Conservation (phyloP, 805 yeast species). For the Yamadazyma sp. region DNA sequence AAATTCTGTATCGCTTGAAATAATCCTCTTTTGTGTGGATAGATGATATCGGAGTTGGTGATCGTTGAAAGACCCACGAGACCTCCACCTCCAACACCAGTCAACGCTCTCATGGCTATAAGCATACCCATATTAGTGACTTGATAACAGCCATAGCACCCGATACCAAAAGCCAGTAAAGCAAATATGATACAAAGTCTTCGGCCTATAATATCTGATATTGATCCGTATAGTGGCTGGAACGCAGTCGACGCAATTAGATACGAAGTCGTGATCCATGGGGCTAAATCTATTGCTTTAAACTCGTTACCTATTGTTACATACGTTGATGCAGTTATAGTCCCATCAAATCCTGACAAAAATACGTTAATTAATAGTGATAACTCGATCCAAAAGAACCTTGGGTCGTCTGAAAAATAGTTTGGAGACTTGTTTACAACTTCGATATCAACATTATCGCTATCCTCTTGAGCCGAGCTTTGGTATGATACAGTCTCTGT, state of each 20-base stretch:
- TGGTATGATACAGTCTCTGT: not conserved
- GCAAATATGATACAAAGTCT: slow-evolving; percentile 36
- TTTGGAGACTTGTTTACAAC: slow-evolving; percentile 1
- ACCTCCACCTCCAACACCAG: slow-evolving; percentile 47
- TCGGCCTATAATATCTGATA: slow-evolving; percentile 40
- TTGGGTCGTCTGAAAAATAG: slow-evolving; percentile 15
- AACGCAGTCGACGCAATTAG: slow-evolving; percentile 41
- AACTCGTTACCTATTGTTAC: slow-evolving; percentile 46
- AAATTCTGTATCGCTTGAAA: slow-evolving; percentile 42
- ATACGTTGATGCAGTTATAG: slow-evolving; percentile 50
- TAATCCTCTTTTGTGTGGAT: slow-evolving; percentile 36
- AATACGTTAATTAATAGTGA: slow-evolving; percentile 39
- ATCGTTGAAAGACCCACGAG: slow-evolving; percentile 38
- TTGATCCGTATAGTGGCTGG: slow-evolving; percentile 43
- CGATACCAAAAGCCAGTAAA: slow-evolving; percentile 29
- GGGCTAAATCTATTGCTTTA: slow-evolving; percentile 32
- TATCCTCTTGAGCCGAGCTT: not conserved
- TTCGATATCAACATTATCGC: no score
- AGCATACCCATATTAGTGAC: slow-evolving; percentile 26
- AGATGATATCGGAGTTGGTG: slow-evolving; percentile 38
- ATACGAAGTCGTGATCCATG: slow-evolving; percentile 46
- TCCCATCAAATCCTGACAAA: slow-evolving; percentile 48
- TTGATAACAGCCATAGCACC: slow-evolving; percentile 38
- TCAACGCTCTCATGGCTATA: slow-evolving; percentile 34
- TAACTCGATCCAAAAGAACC: slow-evolving; percentile 31